phyloP scores from a whole-genome alignment of 345 rosid species.

The Brassica incana region DNA sequence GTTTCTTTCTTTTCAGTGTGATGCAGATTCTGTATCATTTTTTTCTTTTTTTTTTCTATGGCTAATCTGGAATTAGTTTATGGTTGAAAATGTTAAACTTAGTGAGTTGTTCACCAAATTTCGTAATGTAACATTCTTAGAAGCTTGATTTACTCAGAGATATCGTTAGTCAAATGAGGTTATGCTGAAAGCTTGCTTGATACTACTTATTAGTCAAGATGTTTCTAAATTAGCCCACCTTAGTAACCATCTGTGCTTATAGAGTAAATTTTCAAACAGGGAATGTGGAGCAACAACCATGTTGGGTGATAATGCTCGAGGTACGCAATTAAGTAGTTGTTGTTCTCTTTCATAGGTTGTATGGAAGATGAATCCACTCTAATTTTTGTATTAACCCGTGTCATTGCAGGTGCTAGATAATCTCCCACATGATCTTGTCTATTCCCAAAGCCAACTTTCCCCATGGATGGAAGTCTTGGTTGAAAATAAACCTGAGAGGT shows the following conservation, averaged over 20 bases:
- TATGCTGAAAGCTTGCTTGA: slow-evolving; percentile 8
- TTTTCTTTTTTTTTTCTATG: neutral
- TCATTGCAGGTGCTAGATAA: slow-evolving; percentile 90
- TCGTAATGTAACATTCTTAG: neutral
- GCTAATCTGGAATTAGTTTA: neutral
- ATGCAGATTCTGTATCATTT: slow-evolving; percentile 8
- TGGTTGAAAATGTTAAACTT: slow-evolving; percentile 17
- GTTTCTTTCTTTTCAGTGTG: slow-evolving; percentile 20
- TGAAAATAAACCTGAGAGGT: slow-evolving; percentile 73
- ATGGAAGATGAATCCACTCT: neutral
- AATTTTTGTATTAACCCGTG: slow-evolving; percentile 1
- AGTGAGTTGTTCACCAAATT: neutral
- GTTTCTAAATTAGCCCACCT: neutral
- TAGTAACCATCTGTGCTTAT: slow-evolving; percentile 23
- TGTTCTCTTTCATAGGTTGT: neutral
- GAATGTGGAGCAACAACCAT: slow-evolving; percentile 70
- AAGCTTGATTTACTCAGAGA: neutral
- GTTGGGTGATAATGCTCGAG: slow-evolving; percentile 98
- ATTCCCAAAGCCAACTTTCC: slow-evolving; percentile 75
- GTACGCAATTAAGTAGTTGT: slow-evolving; percentile 37
- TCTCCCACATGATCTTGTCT: slow-evolving; percentile 91
- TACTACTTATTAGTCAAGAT: neutral
- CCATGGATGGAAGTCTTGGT: slow-evolving; percentile 98
- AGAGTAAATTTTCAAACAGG: slow-evolving; percentile 45
- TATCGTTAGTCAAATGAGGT: slow-evolving; percentile 14